These are phyloP conservation scores for Trichoderma pleuroti DNA, from an alignment of 2,329 filamentous ascomycete genomes.

Conservation along the genomic window DNA sequence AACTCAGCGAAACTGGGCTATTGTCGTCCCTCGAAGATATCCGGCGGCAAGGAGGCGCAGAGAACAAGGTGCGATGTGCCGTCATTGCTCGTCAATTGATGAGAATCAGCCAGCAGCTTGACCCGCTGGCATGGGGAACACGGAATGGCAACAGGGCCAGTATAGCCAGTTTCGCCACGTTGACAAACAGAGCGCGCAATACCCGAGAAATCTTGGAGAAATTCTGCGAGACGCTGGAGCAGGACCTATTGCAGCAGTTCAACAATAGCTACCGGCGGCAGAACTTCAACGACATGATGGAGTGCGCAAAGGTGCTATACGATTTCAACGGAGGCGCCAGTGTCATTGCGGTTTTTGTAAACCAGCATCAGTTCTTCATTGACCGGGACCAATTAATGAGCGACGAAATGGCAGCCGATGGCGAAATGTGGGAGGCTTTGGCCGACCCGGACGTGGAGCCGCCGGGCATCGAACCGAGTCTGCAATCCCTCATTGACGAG, in stretches of 20 bases:
- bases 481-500: slow-evolving; percentile 90
- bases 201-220: slow-evolving; percentile 92
- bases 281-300: slow-evolving; percentile 97
- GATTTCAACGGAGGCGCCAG: slow-evolving; percentile 96
- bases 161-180: slow-evolving; percentile 51
- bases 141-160: slow-evolving; percentile 54
- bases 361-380: slow-evolving; percentile 99
- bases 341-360: slow-evolving; percentile 94
- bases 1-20: slow-evolving; percentile 86
- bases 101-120: slow-evolving; percentile 88
- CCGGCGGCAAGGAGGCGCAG: slow-evolving; percentile 75
- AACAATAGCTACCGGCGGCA: slow-evolving; percentile 94
- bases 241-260: slow-evolving; percentile 92
- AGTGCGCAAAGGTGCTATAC: slow-evolving; percentile 87
- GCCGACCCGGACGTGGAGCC: slow-evolving; percentile 93
- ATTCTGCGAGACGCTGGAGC: slow-evolving; percentile 92
- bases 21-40: slow-evolving; percentile 86
- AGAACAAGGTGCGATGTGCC: slow-evolving; percentile 91
- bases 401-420: slow-evolving; percentile 75
- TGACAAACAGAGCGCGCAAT: slow-evolving; percentile 52
- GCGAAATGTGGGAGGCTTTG: slow-evolving; percentile 81
- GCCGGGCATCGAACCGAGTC: slow-evolving; percentile 83
- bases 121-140: slow-evolving; percentile 69
- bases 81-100: slow-evolving; percentile 90
- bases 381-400: slow-evolving; percentile 88